Percentiles rank a stretch among this genome's conserved stretches.
phyloP scores from a whole-genome alignment of 2,329 filamentous ascomycete species.

The Elsinoe necatrix region DNA sequence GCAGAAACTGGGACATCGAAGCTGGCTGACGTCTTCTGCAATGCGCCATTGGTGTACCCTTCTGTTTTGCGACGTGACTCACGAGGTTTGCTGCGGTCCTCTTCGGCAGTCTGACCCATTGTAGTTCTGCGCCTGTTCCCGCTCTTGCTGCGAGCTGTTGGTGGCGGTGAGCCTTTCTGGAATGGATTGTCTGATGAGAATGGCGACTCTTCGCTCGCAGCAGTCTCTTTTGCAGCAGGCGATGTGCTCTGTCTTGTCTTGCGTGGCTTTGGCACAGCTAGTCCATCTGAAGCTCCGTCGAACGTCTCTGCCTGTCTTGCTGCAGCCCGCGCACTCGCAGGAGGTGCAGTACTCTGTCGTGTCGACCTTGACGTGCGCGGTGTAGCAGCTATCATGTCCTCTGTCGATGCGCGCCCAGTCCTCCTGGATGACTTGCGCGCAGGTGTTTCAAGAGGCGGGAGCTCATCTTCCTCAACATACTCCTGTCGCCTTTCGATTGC shows the following conservation, averaged over 20 bases:
- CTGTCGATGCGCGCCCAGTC: slow-evolving; percentile 32
- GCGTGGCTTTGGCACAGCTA: slow-evolving; percentile 20
- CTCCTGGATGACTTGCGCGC: slow-evolving; percentile 23
- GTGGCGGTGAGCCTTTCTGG: slow-evolving; percentile 71
- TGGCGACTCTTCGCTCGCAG: slow-evolving; percentile 43
- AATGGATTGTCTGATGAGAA: slow-evolving; percentile 92
- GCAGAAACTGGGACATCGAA: slow-evolving; percentile 50
- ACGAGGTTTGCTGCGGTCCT: slow-evolving; percentile 37
- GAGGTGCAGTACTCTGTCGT: slow-evolving; percentile 29
- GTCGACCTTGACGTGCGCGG: slow-evolving; percentile 24
- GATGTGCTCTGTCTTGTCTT: slow-evolving; percentile 33
- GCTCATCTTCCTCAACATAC: slow-evolving; percentile 47
- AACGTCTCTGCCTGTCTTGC: background rate
- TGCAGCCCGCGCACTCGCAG: slow-evolving; percentile 22
- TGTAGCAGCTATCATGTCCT: slow-evolving; percentile 38
- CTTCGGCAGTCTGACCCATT: slow-evolving; percentile 30
- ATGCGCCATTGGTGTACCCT: slow-evolving; percentile 42
- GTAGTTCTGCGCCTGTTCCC: slow-evolving; percentile 45
- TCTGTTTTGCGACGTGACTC: slow-evolving; percentile 37
- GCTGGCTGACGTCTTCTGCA: slow-evolving; percentile 39
- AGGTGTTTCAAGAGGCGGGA: slow-evolving; percentile 36
- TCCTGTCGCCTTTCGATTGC: slow-evolving; percentile 47
- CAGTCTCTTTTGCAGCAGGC: slow-evolving; percentile 30
- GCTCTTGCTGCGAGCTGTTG: slow-evolving; percentile 34
- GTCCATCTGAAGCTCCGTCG: slow-evolving; percentile 10